Evolutionary conservation across 495 filamentous ascomycete species (phyloP), one percentile per base, ranked within the genome.

Genomic region (Neurospora africana): DNA sequence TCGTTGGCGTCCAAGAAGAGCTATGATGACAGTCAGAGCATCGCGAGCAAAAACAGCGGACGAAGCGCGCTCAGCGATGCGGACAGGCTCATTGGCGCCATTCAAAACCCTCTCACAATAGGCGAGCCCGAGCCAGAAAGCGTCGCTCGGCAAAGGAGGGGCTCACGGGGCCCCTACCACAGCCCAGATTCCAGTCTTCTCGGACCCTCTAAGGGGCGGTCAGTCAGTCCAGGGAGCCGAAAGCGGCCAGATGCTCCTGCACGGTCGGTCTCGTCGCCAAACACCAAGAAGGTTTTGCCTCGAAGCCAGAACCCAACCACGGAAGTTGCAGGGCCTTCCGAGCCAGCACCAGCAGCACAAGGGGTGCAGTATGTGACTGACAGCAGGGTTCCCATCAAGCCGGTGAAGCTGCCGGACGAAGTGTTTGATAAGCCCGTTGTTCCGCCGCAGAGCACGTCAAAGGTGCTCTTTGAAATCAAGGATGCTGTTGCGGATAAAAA

Each of bases 81-180:
- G 1, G 91, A 94, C 74, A 79, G 91, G 33, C 82, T 94, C 4
- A 93, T 93, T 68, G 90, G 90, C 71, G 91, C 90, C 3, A 92
- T 94, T 21, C 88, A 90, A 73, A 89, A 89, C 68, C 85, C 91
- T 4, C 75, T 87, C 3, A 67, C 85, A 15, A 72, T 85, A 10
- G 81, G 80, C 30, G 81, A 81, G n/a, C 77, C 78, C 30, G 83
- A 85, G 23, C 11, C 72, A 5, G 80, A 83, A 36, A 36, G 4
- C 2, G 69, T 69, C 1, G 58, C 68, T n/a, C 53, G 43, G 6
- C 74, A 74, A 38, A 68, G 77, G 47, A 68, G 72, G n/a, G 70
- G 27, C 23, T 71, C 76, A 0, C 70, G 43, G 1, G 73, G 72
- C 4, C 67, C 71, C 0, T 73, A 76, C 40, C 75, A 75, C 58